These are phyloP conservation scores for Botrytis deweyae DNA, from an alignment of 2,329 filamentous ascomycete species.

Conservation along the genomic window DNA sequence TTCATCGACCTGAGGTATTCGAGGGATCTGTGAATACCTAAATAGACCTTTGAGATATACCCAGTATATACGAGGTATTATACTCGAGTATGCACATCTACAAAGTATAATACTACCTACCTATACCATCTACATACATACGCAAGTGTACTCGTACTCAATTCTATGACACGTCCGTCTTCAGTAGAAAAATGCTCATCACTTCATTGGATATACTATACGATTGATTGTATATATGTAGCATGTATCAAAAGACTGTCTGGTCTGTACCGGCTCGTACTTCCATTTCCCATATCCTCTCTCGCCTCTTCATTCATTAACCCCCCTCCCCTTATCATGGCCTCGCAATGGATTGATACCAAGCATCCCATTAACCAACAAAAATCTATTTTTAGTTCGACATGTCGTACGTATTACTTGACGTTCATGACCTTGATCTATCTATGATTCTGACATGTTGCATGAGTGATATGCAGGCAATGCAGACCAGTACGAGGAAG, in stretches of 20 bases:
- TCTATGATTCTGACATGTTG: slow-evolving; percentile 7
- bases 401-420: not conserved
- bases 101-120: not conserved
- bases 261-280: not conserved
- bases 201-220: not conserved
- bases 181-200: not conserved
- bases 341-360: not conserved
- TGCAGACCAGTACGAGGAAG: not conserved
- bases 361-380: not conserved
- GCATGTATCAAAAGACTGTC: not conserved
- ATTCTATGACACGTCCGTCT: not conserved
- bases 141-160: not conserved
- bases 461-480: slow-evolving; percentile 1
- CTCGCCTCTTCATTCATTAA: not conserved
- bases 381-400: not conserved
- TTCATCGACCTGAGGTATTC: not conserved
- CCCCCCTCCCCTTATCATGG: not conserved
- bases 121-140: not conserved
- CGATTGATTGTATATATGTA: not conserved
- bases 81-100: not conserved
- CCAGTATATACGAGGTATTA: no score
- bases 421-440: not conserved
- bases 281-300: not conserved
- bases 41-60: no score
- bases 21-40: no score